Evolutionary conservation across 2,329 filamentous ascomycete species (phyloP).

Genomic region (Aspergillus chevalieri): DNA sequence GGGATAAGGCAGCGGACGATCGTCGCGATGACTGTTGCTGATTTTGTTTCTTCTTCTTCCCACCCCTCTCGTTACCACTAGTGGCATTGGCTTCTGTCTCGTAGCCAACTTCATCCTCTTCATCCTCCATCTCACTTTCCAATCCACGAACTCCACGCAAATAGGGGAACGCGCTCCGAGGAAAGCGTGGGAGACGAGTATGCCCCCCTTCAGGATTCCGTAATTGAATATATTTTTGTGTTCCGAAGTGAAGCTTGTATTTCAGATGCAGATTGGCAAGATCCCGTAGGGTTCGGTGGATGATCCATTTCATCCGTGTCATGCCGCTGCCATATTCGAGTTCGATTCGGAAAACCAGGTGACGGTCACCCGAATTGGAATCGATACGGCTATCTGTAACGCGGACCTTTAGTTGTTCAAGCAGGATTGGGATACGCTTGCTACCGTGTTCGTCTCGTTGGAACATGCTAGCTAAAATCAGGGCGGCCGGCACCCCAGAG

Average conservation of each 20-base stretch:
- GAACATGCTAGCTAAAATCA: slow-evolving; percentile 96
- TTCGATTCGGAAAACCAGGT: slow-evolving; percentile 84
- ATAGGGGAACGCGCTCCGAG: slow-evolving; percentile 82
- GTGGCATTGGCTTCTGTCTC: slow-evolving; percentile 57
- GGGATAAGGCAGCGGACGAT: slow-evolving; percentile 52
- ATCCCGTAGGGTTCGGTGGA: slow-evolving; percentile 78
- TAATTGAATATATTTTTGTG: slow-evolving; percentile 72
- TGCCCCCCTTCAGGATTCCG: slow-evolving; percentile 62
- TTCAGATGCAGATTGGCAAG: slow-evolving; percentile 90
- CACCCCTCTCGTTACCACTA: slow-evolving; percentile 59
- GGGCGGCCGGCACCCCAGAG: slow-evolving; percentile 83
- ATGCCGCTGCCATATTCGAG: slow-evolving; percentile 93
- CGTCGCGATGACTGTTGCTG: slow-evolving; percentile 31
- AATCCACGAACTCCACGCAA: slow-evolving; percentile 72
- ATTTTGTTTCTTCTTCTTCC: slow-evolving; percentile 43
- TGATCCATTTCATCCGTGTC: slow-evolving; percentile 94
- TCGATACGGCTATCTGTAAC: slow-evolving; percentile 76
- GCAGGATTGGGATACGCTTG: slow-evolving; percentile 84
- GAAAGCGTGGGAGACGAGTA: slow-evolving; percentile 77
- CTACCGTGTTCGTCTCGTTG: slow-evolving; percentile 95
- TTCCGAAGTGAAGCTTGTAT: slow-evolving; percentile 80
- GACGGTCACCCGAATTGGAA: slow-evolving; percentile 53
- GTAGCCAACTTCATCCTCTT: slow-evolving; percentile 46
- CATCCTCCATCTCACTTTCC: slow-evolving; percentile 73
- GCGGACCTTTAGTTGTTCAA: slow-evolving; percentile 87